Percentiles rank a stretch among this genome's conserved stretches.
Evolutionary conservation across 2,329 filamentous ascomycete genomes (phyloP).

Genomic region (Aspergillus cejpii): DNA sequence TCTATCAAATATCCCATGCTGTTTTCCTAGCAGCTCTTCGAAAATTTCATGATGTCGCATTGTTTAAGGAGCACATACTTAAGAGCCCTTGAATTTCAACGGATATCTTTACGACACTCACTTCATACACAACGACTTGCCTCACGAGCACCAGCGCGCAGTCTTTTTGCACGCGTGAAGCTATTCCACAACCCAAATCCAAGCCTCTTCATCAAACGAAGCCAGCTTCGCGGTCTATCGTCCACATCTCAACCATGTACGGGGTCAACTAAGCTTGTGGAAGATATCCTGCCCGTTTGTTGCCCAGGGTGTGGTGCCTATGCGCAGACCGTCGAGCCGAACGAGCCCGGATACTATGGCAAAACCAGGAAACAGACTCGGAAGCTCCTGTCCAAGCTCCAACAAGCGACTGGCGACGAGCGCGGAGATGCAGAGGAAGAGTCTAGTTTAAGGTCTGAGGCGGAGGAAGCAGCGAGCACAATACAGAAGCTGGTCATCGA

Average conservation of each 20-base stretch:
- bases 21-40: conserved; percentile 2
- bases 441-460: conserved; percentile 4
- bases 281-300: conserved; percentile 41
- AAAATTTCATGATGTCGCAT: conserved; percentile 23
- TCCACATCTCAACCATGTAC: conserved; percentile 8
- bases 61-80: conserved; percentile 22
- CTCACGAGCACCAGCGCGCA: conserved; percentile 2
- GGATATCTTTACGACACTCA: not conserved
- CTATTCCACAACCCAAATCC: not conserved
- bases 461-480: conserved; percentile 6
- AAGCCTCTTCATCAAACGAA: conserved; percentile 1
- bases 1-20: conserved; percentile 8
- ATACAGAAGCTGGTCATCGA: conserved; percentile 10
- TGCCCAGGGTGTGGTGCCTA: conserved; percentile 60
- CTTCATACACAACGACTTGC: conserved; percentile 1
- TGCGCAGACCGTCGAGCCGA: conserved; percentile 49
- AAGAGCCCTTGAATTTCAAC: conserved; percentile 11
- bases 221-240: conserved; percentile 17
- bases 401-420: conserved; percentile 9
- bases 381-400: conserved; percentile 24
- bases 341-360: conserved; percentile 54
- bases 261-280: conserved; percentile 11
- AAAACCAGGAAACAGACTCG: conserved; percentile 45
- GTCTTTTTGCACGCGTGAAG: conserved; percentile 5
- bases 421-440: conserved; percentile 15